phyloP scores from a whole-genome alignment of 176 grass and related monocot genomes.

The Echinochloa phyllopogon region DNA sequence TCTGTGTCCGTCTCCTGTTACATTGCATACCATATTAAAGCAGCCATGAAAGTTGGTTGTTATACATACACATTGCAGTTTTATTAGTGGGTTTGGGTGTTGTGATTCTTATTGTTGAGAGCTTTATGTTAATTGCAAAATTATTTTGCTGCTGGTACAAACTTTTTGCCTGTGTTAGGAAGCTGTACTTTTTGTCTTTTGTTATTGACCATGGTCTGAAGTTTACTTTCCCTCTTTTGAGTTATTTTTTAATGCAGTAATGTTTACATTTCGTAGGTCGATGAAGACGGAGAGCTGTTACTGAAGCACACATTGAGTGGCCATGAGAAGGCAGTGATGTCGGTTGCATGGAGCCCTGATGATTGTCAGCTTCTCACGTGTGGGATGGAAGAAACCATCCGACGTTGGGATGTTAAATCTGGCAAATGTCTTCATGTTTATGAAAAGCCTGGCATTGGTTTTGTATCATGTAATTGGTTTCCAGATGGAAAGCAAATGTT shows the following conservation, averaged over 20 bases:
- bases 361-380: constrained; percentile 85
- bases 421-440: constrained; percentile 83
- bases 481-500: constrained; percentile 72
- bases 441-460: constrained; percentile 57
- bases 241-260: constrained; percentile 35
- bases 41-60: too few species aligned
- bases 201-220: neutral
- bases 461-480: constrained; percentile 79
- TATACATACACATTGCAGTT: too few species aligned
- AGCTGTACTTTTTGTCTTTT: neutral
- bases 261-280: constrained; percentile 60
- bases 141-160: too few species aligned
- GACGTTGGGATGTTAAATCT: constrained; percentile 73
- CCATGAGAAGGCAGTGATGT: constrained; percentile 70
- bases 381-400: constrained; percentile 78
- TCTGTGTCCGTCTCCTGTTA: neutral
- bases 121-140: neutral
- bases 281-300: constrained; percentile 66
- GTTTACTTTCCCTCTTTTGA: neutral
- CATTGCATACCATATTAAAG: neutral
- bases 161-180: neutral
- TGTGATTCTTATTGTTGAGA: neutral
- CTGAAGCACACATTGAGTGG: constrained; percentile 76
- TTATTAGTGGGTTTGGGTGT: neutral
- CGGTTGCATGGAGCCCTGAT: constrained; percentile 86